Evolutionary conservation across 495 filamentous ascomycete genomes (phyloP).

Genomic region (Neurospora sublineolata): DNA sequence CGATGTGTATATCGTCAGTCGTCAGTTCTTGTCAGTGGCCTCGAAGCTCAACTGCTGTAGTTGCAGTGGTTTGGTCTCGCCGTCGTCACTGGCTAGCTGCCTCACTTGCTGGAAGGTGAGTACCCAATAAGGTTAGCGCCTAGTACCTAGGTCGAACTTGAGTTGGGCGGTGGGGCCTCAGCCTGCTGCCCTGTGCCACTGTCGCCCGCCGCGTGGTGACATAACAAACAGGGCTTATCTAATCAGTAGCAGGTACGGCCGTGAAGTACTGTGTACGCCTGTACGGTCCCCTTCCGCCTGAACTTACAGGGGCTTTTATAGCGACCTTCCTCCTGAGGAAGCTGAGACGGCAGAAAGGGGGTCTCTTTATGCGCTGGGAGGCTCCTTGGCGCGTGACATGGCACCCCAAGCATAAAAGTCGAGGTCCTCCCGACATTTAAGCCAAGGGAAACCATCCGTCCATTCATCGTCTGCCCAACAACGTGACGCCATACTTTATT

Average conservation of each 20-base stretch:
- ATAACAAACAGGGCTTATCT: neutral
- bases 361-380: neutral
- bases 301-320: neutral
- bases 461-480: constrained; percentile 1
- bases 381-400: constrained; percentile 4
- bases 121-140: constrained; percentile 19
- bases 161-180: neutral
- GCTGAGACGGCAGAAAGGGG: neutral
- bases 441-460: constrained; percentile 4
- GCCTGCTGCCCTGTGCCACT: neutral
- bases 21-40: neutral
- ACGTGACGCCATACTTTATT: neutral
- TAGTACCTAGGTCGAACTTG: neutral
- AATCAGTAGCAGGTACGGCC: neutral
- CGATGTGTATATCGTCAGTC: neutral
- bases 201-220: neutral
- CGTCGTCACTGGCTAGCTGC: constrained; percentile 26
- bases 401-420: constrained; percentile 1
- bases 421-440: constrained; percentile 4
- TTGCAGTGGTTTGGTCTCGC: constrained; percentile 3
- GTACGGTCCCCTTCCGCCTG: neutral
- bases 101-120: constrained; percentile 18
- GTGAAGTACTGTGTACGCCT: neutral
- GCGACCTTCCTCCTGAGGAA: neutral
- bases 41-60: neutral